These are phyloP conservation scores for Candida vaughaniae DNA, from an alignment of 805 yeast species.

Conservation along the genomic window DNA sequence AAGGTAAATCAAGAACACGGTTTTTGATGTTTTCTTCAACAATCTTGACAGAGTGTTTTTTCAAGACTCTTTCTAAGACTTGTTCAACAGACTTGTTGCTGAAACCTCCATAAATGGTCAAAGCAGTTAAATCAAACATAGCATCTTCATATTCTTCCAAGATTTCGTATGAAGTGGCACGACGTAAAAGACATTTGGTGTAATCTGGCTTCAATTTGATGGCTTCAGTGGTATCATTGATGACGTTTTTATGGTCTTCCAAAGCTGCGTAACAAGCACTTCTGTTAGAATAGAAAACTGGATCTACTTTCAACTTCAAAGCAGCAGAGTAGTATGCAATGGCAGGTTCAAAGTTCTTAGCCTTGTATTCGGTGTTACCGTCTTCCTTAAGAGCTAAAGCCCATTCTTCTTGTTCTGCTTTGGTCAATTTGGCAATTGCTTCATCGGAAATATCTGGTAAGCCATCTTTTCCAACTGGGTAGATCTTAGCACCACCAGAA, in stretches of 20 bases:
- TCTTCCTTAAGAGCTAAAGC: slow-evolving; percentile 81
- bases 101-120: slow-evolving; percentile 82
- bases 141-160: slow-evolving; percentile 79
- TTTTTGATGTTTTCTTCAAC: slow-evolving; percentile 59
- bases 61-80: slow-evolving; percentile 83
- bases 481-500: slow-evolving; percentile 20
- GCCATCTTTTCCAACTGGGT: slow-evolving; percentile 57
- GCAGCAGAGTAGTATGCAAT: slow-evolving; percentile 79
- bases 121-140: slow-evolving; percentile 86
- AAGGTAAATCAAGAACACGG: slow-evolving; percentile 62
- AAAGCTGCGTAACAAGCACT: slow-evolving; percentile 93
- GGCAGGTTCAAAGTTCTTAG: slow-evolving; percentile 71
- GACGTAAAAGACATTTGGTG: slow-evolving; percentile 85
- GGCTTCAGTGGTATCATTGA: slow-evolving; percentile 86
- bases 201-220: slow-evolving; percentile 85
- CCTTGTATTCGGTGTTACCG: slow-evolving; percentile 79
- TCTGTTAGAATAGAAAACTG: slow-evolving; percentile 90
- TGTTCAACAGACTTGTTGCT: slow-evolving; percentile 74
- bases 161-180: slow-evolving; percentile 89
- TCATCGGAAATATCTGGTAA: slow-evolving; percentile 57
- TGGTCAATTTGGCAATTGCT: slow-evolving; percentile 43
- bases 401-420: slow-evolving; percentile 56
- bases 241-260: slow-evolving; percentile 76
- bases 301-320: slow-evolving; percentile 70
- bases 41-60: slow-evolving; percentile 71